Conservation (phyloP, 345 rosid genomes). For the Viola odorata region DNA sequence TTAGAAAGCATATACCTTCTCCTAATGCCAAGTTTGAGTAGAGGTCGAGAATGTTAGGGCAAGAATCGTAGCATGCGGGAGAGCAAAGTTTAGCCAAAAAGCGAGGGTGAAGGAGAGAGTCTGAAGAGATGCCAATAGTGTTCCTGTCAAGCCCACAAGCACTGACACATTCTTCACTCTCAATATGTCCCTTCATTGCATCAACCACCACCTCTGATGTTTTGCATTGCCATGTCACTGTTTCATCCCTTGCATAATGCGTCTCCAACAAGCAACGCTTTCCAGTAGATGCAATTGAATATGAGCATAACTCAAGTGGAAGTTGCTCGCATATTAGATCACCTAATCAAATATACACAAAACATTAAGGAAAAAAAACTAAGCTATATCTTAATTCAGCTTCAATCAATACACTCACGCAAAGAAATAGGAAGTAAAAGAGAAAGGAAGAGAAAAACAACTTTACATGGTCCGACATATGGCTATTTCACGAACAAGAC, state of each 20-base stretch:
- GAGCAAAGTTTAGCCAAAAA: slow-evolving; percentile 34
- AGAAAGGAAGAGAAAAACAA: background rate
- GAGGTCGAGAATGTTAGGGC: slow-evolving; percentile 32
- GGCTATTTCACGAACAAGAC: too few relatives aligned
- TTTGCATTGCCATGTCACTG: slow-evolving; percentile 23
- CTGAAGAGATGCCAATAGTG: slow-evolving; percentile 27
- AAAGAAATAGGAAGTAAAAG: too few relatives aligned
- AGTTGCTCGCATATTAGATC: slow-evolving; percentile 31
- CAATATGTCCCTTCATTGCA: slow-evolving; percentile 16
- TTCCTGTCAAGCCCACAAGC: slow-evolving; percentile 27
- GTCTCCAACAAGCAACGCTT: slow-evolving; percentile 35
- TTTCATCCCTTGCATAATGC: slow-evolving; percentile 2
- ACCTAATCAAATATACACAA: slow-evolving; percentile 7
- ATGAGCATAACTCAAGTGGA: slow-evolving; percentile 20
- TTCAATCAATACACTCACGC: too few relatives aligned
- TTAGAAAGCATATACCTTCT: slow-evolving; percentile 22
- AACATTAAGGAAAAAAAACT: background rate
- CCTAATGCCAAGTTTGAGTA: slow-evolving; percentile 31
- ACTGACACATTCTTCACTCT: slow-evolving; percentile 22
- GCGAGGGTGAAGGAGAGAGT: slow-evolving; percentile 22
- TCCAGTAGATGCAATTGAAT: slow-evolving; percentile 23
- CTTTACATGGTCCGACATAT: background rate
- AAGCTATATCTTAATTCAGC: background rate
- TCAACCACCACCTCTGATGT: slow-evolving; percentile 23
- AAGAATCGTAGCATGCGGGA: slow-evolving; percentile 12